These are phyloP conservation scores for Penicillium sp. DNA, from an alignment of 2,329 filamentous ascomycete genomes.

Conservation along the genomic window DNA sequence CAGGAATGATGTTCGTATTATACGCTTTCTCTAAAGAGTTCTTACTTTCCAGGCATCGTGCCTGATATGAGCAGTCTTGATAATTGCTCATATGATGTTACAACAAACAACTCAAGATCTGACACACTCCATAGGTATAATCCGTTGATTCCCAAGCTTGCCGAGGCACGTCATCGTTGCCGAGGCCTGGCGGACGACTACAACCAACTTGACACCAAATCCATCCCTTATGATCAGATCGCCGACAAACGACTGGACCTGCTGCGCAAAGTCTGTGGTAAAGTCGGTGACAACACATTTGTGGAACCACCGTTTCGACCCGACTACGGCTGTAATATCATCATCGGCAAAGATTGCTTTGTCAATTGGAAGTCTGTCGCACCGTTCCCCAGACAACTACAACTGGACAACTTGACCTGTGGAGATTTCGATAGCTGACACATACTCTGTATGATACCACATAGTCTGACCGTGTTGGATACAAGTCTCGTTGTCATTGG, in stretches of 20 bases:
- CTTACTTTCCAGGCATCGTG: too few relatives aligned
- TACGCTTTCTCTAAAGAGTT: too few relatives aligned
- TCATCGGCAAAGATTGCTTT: slow-evolving; percentile 25
- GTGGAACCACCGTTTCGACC: slow-evolving; percentile 26
- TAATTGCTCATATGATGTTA: too few relatives aligned
- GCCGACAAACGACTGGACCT: slow-evolving; percentile 19
- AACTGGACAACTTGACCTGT: too few relatives aligned
- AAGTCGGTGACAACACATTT: slow-evolving; percentile 23
- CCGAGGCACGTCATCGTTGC: slow-evolving; percentile 23
- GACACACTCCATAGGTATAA: slow-evolving; percentile 20
- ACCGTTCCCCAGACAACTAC: too few relatives aligned
- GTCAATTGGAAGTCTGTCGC: slow-evolving; percentile 27
- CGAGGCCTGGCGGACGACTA: slow-evolving; percentile 22
- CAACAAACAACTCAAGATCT: too few relatives aligned
- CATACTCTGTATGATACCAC: not conserved
- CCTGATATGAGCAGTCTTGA: too few relatives aligned
- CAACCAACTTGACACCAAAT: slow-evolving; percentile 24
- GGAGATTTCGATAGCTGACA: not conserved
- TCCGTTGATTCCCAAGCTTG: slow-evolving; percentile 16
- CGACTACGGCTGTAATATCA: slow-evolving; percentile 28
- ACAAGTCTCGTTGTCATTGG: slow-evolving; percentile 50
- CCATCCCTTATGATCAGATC: slow-evolving; percentile 22
- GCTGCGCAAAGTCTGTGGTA: slow-evolving; percentile 22
- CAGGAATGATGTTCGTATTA: slow-evolving; percentile 27
- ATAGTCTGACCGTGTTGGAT: slow-evolving; percentile 52